Evolutionary conservation across 345 rosid genomes (phyloP), one percentile per base, ranked within the genome.

Genomic region (Tarenaya hassleriana): DNA sequence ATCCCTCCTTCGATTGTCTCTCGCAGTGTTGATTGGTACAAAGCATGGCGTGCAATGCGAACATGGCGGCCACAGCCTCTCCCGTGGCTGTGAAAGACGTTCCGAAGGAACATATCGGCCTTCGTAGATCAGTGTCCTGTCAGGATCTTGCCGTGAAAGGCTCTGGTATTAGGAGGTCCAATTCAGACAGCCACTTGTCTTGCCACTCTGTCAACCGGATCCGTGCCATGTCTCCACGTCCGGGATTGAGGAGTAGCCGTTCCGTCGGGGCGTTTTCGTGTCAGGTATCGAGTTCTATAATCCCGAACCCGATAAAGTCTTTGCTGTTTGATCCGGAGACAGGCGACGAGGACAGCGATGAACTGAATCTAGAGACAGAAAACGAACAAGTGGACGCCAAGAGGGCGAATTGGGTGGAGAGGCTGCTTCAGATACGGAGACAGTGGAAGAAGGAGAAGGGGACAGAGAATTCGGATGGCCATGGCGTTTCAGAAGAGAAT

Each of bases 381-480:
- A 60, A 59, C 0, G 67, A 64, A 57, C 64, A 72, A 6, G 55
- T 51, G 53, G 69, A 66, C 45, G 56, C 56, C 13, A 75, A 67
- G 47, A 84, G 82, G 63, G 69, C 69, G 4, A 84, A 87, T 52
- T 91, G 98, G 98, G 70, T 91, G 38, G 80, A 71, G 56, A 83
- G 82, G 69, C 57, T 91, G 21, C 47, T 76, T 46, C 84, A 91
- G 69, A 73, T 87, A 18, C 75, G 83, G 43, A 69, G 75, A 44
- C 78, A 55, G 15, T 81, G 86, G 88, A 73, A 61, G 66, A 69
- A 58, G 11, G 76, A 64, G 51, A 67, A 64, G 42, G 59, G 47
- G 56, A 45, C 42, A 20, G 66, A 69, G 53, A 38, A 56, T 48
- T 39, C 0, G 1, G 61, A 68, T 5, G 71, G 49, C 47, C 74